phyloP scores from a whole-genome alignment of 768 basidiomycete species.

The Suillus tomentosus region DNA sequence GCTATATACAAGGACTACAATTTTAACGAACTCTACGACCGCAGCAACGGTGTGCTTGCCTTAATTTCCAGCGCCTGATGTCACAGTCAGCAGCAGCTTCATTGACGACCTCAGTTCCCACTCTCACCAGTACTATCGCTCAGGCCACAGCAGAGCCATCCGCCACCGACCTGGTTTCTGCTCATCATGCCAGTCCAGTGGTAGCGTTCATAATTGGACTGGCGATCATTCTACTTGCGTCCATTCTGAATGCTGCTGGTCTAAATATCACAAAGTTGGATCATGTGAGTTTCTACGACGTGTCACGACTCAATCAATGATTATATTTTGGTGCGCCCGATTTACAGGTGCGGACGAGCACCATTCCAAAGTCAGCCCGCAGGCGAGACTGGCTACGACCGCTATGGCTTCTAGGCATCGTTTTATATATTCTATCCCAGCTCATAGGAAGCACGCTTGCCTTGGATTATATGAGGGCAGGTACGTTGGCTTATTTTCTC shows the following conservation, averaged over 20 bases:
- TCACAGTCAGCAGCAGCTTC: constrained; percentile 15
- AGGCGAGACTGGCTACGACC: constrained; percentile 80
- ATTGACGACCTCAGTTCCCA: constrained; percentile 10
- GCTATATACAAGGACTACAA: not conserved
- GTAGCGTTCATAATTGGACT: constrained; percentile 84
- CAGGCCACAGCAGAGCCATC: constrained; percentile 20
- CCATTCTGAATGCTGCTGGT: constrained; percentile 89
- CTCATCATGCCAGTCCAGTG: constrained; percentile 55
- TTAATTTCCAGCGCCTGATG: constrained; percentile 20
- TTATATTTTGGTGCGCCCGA: constrained; percentile 4
- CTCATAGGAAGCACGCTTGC: constrained; percentile 87
- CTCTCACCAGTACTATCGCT: constrained; percentile 19
- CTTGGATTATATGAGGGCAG: constrained; percentile 85
- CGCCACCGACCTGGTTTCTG: constrained; percentile 27
- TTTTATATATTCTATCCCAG: constrained; percentile 91
- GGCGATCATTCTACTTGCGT: constrained; percentile 79
- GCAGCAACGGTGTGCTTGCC: not conserved
- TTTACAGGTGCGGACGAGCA: constrained; percentile 65
- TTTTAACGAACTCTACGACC: not conserved
- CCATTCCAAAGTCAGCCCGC: constrained; percentile 75
- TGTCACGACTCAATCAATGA: not conserved
- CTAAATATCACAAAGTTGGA: constrained; percentile 94
- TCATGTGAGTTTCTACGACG: constrained; percentile 55
- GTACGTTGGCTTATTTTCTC: constrained; percentile 36
- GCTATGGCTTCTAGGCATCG: constrained; percentile 89